Conservation (phyloP, 768 basidiomycete species). For the Collybia sp. region DNA sequence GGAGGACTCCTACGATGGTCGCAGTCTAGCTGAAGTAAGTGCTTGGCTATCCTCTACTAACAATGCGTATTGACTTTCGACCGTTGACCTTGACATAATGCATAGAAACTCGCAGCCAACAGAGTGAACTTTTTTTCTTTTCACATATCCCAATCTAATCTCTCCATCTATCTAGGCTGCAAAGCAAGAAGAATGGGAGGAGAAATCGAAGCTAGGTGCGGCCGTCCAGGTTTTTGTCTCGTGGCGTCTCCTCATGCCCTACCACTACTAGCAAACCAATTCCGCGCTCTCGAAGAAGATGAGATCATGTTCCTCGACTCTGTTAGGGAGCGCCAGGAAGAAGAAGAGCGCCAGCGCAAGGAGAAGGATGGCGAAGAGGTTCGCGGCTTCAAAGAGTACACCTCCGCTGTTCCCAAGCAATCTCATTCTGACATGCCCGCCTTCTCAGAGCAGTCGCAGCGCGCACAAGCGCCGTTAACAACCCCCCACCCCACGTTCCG, state of each 20-base stretch:
- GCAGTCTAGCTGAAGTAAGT: slow-evolving; percentile 86
- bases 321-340: slow-evolving; percentile 67
- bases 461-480: slow-evolving; percentile 45
- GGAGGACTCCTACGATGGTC: slow-evolving; percentile 77
- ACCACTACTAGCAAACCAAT: slow-evolving; percentile 65
- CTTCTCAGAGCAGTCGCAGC: slow-evolving; percentile 60
- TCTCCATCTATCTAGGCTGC: slow-evolving; percentile 48
- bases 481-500: slow-evolving; percentile 37
- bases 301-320: slow-evolving; percentile 88
- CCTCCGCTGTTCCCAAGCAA: neutral
- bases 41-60: slow-evolving; percentile 8
- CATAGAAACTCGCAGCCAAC: slow-evolving; percentile 86
- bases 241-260: slow-evolving; percentile 5
- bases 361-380: slow-evolving; percentile 77
- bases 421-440: too few relatives aligned
- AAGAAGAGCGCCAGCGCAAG: slow-evolving; percentile 72
- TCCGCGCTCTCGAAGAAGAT: slow-evolving; percentile 85
- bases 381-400: slow-evolving; percentile 72
- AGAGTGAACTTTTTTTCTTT: slow-evolving; percentile 42
- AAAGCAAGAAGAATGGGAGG: slow-evolving; percentile 93
- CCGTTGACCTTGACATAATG: slow-evolving; percentile 36
- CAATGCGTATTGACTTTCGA: slow-evolving; percentile 40
- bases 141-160: slow-evolving; percentile 9
- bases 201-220: slow-evolving; percentile 71
- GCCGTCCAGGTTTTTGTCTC: slow-evolving; percentile 8